Conservation (phyloP, 192 early-diverging fungal species). For the Backusella westeae region DNA sequence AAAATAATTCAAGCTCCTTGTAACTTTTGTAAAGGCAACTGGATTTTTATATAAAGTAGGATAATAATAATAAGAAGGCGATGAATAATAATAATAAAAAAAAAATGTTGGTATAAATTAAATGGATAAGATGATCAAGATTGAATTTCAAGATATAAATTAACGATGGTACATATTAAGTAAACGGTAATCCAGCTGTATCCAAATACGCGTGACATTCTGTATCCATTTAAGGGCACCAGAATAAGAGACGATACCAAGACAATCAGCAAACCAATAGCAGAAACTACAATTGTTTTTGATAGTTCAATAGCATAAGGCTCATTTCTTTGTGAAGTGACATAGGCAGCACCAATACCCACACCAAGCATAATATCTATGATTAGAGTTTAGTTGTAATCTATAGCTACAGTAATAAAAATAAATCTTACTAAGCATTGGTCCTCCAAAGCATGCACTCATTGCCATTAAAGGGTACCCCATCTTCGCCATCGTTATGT, state of each 20-base stretch:
- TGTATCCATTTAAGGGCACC: slow-evolving; percentile 62
- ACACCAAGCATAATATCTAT: slow-evolving; percentile 81
- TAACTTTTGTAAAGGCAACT: too few relatives aligned
- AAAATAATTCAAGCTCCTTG: too few relatives aligned
- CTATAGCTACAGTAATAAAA: neutral
- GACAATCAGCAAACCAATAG: slow-evolving; percentile 63
- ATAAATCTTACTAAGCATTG: slow-evolving; percentile 73
- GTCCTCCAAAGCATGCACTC: slow-evolving; percentile 90
- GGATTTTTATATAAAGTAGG: too few relatives aligned
- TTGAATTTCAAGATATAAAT: slow-evolving; percentile 56
- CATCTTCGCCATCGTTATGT: slow-evolving; percentile 87
- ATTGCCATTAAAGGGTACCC: slow-evolving; percentile 95
- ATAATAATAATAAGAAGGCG: neutral
- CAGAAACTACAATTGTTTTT: slow-evolving; percentile 66
- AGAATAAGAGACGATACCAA: slow-evolving; percentile 55
- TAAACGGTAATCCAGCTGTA: slow-evolving; percentile 58
- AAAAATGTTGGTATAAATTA: neutral
- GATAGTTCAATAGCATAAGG: slow-evolving; percentile 60
- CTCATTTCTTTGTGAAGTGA: slow-evolving; percentile 46
- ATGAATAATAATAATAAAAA: neutral
- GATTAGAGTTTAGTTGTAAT: neutral
- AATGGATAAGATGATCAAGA: neutral
- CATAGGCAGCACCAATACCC: slow-evolving; percentile 70
- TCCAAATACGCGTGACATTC: slow-evolving; percentile 60
- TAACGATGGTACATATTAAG: slow-evolving; percentile 55